Evolutionary conservation across 2,329 filamentous ascomycete genomes (phyloP).

Genomic region (Hypoxylon sp.): DNA sequence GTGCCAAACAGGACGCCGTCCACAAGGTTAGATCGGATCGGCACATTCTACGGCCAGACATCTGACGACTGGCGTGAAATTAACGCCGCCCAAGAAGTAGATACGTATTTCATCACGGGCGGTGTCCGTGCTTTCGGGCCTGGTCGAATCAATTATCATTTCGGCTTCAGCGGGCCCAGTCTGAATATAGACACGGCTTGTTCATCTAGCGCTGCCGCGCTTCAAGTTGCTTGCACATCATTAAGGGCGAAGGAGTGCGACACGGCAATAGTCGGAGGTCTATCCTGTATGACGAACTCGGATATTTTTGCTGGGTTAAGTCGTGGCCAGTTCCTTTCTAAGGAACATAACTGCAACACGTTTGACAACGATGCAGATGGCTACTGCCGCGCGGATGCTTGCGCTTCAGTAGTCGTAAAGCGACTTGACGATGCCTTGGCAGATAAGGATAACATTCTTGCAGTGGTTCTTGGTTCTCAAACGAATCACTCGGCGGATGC

Average conservation of each 20-base stretch:
- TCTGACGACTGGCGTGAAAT: conserved; percentile 82
- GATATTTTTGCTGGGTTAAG: conserved; percentile 81
- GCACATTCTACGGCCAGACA: conserved; percentile 79
- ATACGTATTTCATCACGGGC: conserved; percentile 63
- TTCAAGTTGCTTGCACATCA: conserved; percentile 67
- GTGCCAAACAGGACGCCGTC: conserved; percentile 78
- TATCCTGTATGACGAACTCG: conserved; percentile 81
- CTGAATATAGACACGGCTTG: conserved; percentile 54
- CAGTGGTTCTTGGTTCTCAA: conserved; percentile 75
- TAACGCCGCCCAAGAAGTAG: conserved; percentile 74
- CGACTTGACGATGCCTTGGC: conserved; percentile 78
- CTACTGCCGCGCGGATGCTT: conserved; percentile 82
- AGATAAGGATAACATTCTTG: conserved; percentile 81
- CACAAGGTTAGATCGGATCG: conserved; percentile 68
- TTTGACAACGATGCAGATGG: conserved; percentile 84
- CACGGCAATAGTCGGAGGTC: conserved; percentile 80
- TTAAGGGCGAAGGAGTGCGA: conserved; percentile 81
- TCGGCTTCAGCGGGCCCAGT: conserved; percentile 52
- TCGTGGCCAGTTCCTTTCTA: conserved; percentile 80
- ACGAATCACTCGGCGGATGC: conserved; percentile 86
- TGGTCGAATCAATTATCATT: conserved; percentile 58
- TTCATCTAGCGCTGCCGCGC: conserved; percentile 50
- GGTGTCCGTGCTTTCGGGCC: conserved; percentile 59
- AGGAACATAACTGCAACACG: conserved; percentile 79
- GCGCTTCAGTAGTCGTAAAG: conserved; percentile 79